Base-by-base conservation (phyloP, 129 eudicot species). In the Chrysanthemum makinoi region DNA sequence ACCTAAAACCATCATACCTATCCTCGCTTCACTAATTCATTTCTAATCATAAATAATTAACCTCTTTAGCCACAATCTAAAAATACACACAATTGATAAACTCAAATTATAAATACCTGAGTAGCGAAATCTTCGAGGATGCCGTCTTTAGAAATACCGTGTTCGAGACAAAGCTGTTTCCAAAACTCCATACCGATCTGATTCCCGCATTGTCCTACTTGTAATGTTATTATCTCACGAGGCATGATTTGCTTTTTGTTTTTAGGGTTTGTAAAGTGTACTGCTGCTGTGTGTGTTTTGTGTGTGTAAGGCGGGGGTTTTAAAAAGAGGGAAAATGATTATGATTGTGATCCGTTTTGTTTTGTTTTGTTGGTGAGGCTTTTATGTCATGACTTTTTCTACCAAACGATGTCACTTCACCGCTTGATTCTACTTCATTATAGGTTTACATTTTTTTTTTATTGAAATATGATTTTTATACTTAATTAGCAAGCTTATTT, bases 121-220 rank as follows among this genome's bases (percentile, higher is more conserved):
- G 96, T 88, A 55, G 99, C 99, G 72, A 95, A 95, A 78, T 95
- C 97, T 84, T 95, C 99, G 69, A 95, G 97, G 57, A 95, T 95
- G 65, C 99, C 99, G 33, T 95, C 99, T 74, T 90, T 95, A 67
- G 91, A 90, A 79, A 95, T 95, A 24, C 99, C 99, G 68, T 95
- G 99, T 75, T 95, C 97, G 69, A 90, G 85, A 70, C 99, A 95
- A 47, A 95, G 99, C 66, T 95, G 97, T 66, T 95, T 95, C 99
- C 99, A 95, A 75, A 95, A 95, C 88, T 95, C 99, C 99, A 95
- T 95, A 2, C 97, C 99, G 88, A 95, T 95, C 88, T 95, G 99
- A 66, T 95, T 95, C 39, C 99, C 99, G 70, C 99, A 95, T 87
- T 95, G 99, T 73, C 99, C 99, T 2, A 95, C 99, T 80, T 95